Evolutionary conservation across 169 alveolate species (phyloP).

Genomic region (Theileria parva): DNA sequence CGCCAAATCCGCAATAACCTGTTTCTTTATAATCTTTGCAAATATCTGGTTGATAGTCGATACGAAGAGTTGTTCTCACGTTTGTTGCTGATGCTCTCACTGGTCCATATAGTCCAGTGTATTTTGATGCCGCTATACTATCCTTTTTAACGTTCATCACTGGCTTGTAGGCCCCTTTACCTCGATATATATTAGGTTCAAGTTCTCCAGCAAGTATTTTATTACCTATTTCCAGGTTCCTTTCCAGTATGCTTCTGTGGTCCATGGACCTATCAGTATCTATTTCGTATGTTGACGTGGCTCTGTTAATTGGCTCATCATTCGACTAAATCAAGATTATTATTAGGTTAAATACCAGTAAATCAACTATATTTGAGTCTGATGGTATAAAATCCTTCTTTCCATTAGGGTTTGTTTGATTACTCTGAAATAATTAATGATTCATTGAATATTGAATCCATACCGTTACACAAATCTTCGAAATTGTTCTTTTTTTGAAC

Average conservation of each 20-base stretch:
- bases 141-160: constrained; percentile 77
- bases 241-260: constrained; percentile 80
- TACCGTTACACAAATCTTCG: not conserved
- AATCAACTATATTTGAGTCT: constrained; percentile 40
- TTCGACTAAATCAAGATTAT: constrained; percentile 25
- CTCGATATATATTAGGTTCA: constrained; percentile 81
- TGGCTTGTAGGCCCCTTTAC: constrained; percentile 82
- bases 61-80: constrained; percentile 87
- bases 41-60: constrained; percentile 94
- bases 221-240: constrained; percentile 81
- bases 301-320: constrained; percentile 43
- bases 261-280: constrained; percentile 77
- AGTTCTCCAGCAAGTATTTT: constrained; percentile 78
- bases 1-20: constrained; percentile 98
- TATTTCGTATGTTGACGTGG: constrained; percentile 71
- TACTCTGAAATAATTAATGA: not conserved
- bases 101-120: constrained; percentile 88
- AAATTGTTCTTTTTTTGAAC: constrained; percentile 14
- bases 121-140: constrained; percentile 78
- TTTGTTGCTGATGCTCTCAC: constrained; percentile 82
- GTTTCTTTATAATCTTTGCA: constrained; percentile 97
- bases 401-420: constrained; percentile 41
- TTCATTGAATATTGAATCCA: constrained; percentile 13
- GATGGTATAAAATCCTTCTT: constrained; percentile 45
- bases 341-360: constrained; percentile 35